Evolutionary conservation across 805 yeast species (phyloP), one percentile per base, ranked within the genome.

Genomic region (Phaffomyces antillensis): DNA sequence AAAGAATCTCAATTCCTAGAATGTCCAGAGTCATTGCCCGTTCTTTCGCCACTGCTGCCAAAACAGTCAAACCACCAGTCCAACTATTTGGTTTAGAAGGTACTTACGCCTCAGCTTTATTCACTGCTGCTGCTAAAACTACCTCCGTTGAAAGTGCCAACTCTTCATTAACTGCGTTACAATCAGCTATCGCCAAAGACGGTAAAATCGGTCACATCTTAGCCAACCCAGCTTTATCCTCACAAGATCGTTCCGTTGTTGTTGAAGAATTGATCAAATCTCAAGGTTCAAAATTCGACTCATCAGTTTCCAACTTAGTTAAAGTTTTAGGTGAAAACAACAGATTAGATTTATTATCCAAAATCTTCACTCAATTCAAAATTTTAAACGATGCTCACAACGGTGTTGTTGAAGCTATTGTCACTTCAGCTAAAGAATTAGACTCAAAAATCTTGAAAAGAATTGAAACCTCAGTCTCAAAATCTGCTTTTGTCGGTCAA

Each of bases 1-100:
- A 35, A 13, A 17, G 24, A 55, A 77, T 78, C 13, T 17, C 20
- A 17, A 9, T 24, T 20, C 23, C 31, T 54, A 77, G 78, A 82
- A 76, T 79, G 60, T 72, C 83, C 58, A 83, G 83, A 72, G 61
- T 37, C 32, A 23, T 44, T 25, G 28, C 73, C 63, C 83, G 90
- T 72, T 70, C 83, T 46, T 66, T 84, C 73, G 91, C 95, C 61
- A 69, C 90, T 48, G 83, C 86, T 56, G 67, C 81, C 60, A 70
- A 73, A 61, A 48, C 76, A 47, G 77, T 77, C 61, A 83, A 81
- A 68, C 89, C 95, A 43, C 97, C 98, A 46, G 86, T 91, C 52
- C 96, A 89, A 77, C 77, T 91, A 65, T 91, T 78, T 62, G 98
- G 98, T 53, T 72, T 91, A 56, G 97, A 90, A 57, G 99, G 98